Evolutionary conservation across 768 basidiomycete genomes (phyloP).

Genomic region (Suillus subalutaceus): DNA sequence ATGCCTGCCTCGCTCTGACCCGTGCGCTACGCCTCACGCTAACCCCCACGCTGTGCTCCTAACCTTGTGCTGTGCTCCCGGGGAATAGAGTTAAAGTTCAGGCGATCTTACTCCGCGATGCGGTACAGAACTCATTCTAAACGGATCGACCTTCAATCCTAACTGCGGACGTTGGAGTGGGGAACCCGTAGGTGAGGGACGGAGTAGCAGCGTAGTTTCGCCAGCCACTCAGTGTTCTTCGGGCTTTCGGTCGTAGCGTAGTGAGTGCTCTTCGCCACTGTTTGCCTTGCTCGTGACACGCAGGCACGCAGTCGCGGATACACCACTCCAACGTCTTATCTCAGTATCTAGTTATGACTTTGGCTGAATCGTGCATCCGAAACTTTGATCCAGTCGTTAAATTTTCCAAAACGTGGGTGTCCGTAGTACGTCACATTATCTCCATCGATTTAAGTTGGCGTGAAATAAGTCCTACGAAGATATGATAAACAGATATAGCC

Average conservation of each 20-base stretch:
- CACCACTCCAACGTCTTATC: background rate
- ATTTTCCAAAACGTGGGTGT: background rate
- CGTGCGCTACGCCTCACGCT: no score
- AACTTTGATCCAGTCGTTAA: background rate
- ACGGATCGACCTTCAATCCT: background rate
- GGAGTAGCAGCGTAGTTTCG: no score
- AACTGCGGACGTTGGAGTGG: background rate
- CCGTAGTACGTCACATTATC: background rate
- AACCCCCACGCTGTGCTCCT: no score
- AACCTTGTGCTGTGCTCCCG: no score
- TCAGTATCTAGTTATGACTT: background rate
- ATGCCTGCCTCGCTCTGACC: no score
- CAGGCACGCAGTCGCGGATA: no score
- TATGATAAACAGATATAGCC: background rate
- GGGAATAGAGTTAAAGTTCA: background rate
- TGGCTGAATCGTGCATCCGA: background rate
- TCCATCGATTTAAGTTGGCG: background rate
- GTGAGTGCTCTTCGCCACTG: no score
- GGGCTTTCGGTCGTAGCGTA: no score
- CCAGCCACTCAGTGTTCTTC: no score
- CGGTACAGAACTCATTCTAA: background rate
- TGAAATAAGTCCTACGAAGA: background rate
- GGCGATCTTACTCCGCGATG: no score
- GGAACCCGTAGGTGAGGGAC: no score
- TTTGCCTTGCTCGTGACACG: no score